Evolutionary conservation across 306 rosid species (phyloP).

Genomic region (Casuarina glauca): DNA sequence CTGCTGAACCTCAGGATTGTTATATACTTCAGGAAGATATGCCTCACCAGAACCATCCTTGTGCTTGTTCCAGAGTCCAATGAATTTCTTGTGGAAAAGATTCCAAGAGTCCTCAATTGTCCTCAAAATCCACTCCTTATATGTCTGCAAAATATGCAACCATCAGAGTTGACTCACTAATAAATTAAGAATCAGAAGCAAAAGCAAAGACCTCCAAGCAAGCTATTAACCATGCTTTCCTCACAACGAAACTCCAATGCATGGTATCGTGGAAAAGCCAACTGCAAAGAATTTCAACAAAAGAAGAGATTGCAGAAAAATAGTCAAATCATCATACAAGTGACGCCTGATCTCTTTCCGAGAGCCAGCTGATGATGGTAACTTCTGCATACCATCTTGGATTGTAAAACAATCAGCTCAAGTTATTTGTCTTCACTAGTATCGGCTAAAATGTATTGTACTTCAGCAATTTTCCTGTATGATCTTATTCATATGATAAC

Average conservation of each 20-base stretch:
- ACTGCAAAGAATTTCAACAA: background rate
- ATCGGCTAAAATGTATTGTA: background rate
- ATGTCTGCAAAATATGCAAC: conserved; percentile 44
- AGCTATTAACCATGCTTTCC: background rate
- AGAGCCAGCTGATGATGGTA: background rate
- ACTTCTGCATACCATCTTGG: background rate
- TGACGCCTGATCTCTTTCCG: background rate
- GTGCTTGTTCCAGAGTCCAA: conserved; percentile 71
- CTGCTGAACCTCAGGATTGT: conserved; percentile 57
- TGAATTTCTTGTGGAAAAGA: conserved; percentile 62
- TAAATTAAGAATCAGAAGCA: background rate
- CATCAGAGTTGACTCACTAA: conserved; percentile 14
- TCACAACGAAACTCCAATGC: background rate
- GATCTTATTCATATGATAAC: background rate
- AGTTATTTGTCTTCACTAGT: conserved; percentile 1
- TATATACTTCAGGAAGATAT: conserved; percentile 73
- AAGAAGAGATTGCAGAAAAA: background rate
- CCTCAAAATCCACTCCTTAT: conserved; percentile 87
- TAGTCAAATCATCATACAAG: background rate
- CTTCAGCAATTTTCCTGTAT: conserved; percentile 3
- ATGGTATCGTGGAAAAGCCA: background rate
- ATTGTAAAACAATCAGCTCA: background rate
- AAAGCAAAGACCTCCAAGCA: background rate
- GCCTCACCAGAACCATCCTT: conserved; percentile 80
- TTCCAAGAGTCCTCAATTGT: conserved; percentile 77